phyloP scores from a whole-genome alignment of 306 rosid species.

The Cucurbita maxima region DNA sequence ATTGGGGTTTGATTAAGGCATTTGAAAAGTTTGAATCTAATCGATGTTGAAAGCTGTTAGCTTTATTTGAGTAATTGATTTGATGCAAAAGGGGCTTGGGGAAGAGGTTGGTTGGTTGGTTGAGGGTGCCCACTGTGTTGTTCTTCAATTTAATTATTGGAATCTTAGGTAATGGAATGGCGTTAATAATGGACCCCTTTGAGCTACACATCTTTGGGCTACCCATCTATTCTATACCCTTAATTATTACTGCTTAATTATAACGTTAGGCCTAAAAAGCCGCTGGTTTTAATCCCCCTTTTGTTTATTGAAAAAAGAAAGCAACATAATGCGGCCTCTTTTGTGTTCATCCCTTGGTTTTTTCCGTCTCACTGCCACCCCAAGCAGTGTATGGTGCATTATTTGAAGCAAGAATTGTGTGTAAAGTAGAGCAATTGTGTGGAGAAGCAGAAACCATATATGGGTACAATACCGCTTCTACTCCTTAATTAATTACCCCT shows the following conservation, averaged over 20 bases:
- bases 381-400: not conserved
- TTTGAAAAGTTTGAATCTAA: not conserved
- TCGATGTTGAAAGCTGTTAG: slow-evolving; percentile 2
- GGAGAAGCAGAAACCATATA: not conserved
- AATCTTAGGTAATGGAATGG: not conserved
- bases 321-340: not conserved
- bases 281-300: not conserved
- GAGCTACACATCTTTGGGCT: not conserved
- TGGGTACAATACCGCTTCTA: not conserved
- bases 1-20: too few relatives aligned
- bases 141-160: not conserved
- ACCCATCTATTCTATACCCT: slow-evolving; percentile 1
- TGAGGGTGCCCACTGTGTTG: not conserved
- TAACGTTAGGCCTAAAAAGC: slow-evolving; percentile 9
- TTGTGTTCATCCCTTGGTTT: not conserved
- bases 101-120: not conserved
- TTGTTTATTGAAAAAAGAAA: not conserved
- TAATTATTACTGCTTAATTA: slow-evolving; percentile 3
- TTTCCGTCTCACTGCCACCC: not conserved
- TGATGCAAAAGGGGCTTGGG: slow-evolving; percentile 4
- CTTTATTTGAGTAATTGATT: not conserved
- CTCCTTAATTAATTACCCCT: not conserved
- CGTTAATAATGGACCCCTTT: slow-evolving; percentile 4
- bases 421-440: not conserved
- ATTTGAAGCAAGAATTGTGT: not conserved